Conservation (phyloP, 2,329 filamentous ascomycete genomes). For the Fusarium sp. region DNA sequence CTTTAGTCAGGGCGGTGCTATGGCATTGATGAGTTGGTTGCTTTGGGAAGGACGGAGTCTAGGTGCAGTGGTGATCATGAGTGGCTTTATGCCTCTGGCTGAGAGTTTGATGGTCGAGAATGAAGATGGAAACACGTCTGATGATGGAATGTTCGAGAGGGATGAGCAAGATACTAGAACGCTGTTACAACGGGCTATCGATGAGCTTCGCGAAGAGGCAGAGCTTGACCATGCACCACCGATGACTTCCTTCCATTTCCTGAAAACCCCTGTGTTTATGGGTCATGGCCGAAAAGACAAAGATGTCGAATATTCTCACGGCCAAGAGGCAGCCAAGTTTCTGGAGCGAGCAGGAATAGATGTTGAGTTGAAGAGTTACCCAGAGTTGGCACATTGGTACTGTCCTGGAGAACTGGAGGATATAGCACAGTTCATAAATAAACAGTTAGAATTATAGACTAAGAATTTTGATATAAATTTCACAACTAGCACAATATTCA, state of each 20-base stretch:
- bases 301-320: conserved; percentile 56
- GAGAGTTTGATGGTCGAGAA: conserved; percentile 46
- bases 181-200: conserved; percentile 40
- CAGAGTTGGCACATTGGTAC: conserved; percentile 61
- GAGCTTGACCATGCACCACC: conserved; percentile 37
- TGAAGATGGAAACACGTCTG: background rate
- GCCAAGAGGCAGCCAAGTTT: conserved; percentile 51
- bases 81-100: conserved; percentile 61
- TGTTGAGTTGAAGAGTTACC: conserved; percentile 56
- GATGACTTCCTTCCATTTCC: conserved; percentile 28
- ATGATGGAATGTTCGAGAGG: conserved; percentile 43
- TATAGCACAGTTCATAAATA: conserved; percentile 52
- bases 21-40: conserved; percentile 58
- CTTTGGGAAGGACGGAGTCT: conserved; percentile 58
- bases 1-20: conserved; percentile 68
- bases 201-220: conserved; percentile 49
- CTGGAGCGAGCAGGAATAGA: conserved; percentile 54
- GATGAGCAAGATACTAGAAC: conserved; percentile 15
- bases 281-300: conserved; percentile 60
- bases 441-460: background rate
- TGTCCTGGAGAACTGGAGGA: conserved; percentile 57
- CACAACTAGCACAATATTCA: background rate
- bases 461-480: no score
- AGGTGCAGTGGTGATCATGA: conserved; percentile 59
- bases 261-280: conserved; percentile 59